These are phyloP conservation scores for Fragilariopsis cylindrus DNA, from an alignment of 108 stramenopile genomes.

Conservation along the genomic window DNA sequence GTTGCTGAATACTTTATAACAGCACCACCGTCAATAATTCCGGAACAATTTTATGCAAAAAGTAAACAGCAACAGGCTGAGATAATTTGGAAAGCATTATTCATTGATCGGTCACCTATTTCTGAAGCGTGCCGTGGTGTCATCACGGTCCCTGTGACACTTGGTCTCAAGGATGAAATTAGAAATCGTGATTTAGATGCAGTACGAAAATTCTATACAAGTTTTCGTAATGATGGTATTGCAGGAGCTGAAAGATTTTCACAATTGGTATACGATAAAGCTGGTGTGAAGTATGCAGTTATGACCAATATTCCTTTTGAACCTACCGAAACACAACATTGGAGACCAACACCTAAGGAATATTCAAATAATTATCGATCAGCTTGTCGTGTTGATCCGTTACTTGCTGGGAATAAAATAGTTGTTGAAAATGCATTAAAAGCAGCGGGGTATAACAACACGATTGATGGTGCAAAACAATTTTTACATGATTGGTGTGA, in stretches of 20 bases:
- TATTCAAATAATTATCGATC: slow-evolving; percentile 71
- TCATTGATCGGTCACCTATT: slow-evolving; percentile 74
- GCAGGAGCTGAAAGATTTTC: slow-evolving; percentile 55
- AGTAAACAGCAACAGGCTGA: slow-evolving; percentile 69
- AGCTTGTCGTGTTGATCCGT: slow-evolving; percentile 88
- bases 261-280: slow-evolving; percentile 50
- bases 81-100: slow-evolving; percentile 84
- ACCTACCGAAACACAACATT: slow-evolving; percentile 66
- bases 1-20: slow-evolving; percentile 90
- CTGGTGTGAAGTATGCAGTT: slow-evolving; percentile 80
- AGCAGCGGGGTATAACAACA: slow-evolving; percentile 64
- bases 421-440: slow-evolving; percentile 59
- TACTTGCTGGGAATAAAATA: slow-evolving; percentile 73
- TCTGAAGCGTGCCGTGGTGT: slow-evolving; percentile 90
- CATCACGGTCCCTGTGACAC: slow-evolving; percentile 59
- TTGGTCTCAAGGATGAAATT: slow-evolving; percentile 59
- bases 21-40: slow-evolving; percentile 63
- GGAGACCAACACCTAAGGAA: slow-evolving; percentile 58
- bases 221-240: slow-evolving; percentile 46
- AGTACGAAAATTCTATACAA: slow-evolving; percentile 61
- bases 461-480: slow-evolving; percentile 70
- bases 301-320: slow-evolving; percentile 97
- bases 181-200: slow-evolving; percentile 58
- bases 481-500: slow-evolving; percentile 84
- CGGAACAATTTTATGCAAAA: slow-evolving; percentile 58